These are phyloP conservation scores for Colletotrichum chlorophyti DNA, from an alignment of 2,329 filamentous ascomycete species.

Conservation along the genomic window DNA sequence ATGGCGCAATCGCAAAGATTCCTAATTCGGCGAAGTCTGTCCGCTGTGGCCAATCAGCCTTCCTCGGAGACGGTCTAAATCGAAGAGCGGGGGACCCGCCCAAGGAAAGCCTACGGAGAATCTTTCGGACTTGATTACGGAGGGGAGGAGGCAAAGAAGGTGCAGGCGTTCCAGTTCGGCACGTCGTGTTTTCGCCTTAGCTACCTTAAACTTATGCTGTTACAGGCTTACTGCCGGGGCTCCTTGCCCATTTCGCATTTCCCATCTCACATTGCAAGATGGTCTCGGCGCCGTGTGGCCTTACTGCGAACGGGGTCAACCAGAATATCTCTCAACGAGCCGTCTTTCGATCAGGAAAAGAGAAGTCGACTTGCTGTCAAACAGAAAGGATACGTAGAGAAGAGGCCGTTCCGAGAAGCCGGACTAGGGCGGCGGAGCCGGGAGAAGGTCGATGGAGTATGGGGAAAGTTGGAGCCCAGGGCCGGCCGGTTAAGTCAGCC, in stretches of 20 bases:
- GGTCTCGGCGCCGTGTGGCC: slow-evolving; percentile 15
- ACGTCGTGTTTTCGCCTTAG: too few species aligned
- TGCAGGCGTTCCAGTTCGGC: too few species aligned
- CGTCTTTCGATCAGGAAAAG: neutral
- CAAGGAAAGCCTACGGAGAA: slow-evolving; percentile 19
- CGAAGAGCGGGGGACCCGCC: neutral
- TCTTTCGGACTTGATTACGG: slow-evolving; percentile 8
- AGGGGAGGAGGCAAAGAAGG: too few species aligned
- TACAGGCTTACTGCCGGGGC: slow-evolving; percentile 3
- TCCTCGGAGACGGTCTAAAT: slow-evolving; percentile 9
- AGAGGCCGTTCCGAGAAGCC: neutral
- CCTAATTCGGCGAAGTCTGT: slow-evolving; percentile 28
- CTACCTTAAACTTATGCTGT: too few species aligned
- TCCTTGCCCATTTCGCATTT: slow-evolving; percentile 12
- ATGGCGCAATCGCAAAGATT: slow-evolving; percentile 30
- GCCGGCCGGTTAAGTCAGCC: slow-evolving; percentile 11
- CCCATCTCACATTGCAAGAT: neutral
- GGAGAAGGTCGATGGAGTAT: slow-evolving; percentile 13
- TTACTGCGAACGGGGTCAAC: too few species aligned
- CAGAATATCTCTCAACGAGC: too few species aligned
- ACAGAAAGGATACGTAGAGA: neutral
- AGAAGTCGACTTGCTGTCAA: neutral
- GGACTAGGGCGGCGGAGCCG: slow-evolving; percentile 1
- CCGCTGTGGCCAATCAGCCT: slow-evolving; percentile 19
- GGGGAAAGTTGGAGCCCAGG: slow-evolving; percentile 15